These are phyloP conservation scores for Pythium rishiriense DNA, from an alignment of 352 stramenopile genomes.

Conservation along the genomic window DNA sequence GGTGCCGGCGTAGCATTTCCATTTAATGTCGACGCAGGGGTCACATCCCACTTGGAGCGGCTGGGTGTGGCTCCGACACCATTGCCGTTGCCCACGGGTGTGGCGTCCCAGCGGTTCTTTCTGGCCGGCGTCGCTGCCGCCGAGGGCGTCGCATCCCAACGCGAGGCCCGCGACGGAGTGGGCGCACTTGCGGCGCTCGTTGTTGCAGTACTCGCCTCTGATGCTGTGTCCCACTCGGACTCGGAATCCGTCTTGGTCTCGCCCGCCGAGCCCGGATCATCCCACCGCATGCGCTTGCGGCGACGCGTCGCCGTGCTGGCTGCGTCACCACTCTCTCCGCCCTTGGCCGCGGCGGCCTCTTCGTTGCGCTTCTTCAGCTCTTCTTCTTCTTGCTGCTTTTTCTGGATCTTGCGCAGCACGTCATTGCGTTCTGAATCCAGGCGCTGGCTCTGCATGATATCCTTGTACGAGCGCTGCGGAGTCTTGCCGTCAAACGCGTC, in stretches of 20 bases:
- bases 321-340: constrained; percentile 35
- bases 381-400: constrained; percentile 74
- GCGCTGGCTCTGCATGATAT: constrained; percentile 92
- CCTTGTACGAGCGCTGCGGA: constrained; percentile 78
- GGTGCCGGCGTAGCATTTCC: constrained; percentile 52
- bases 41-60: constrained; percentile 93
- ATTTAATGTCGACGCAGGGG: constrained; percentile 58
- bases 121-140: constrained; percentile 29
- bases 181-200: constrained; percentile 31
- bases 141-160: constrained; percentile 76
- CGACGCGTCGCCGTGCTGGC: constrained; percentile 40
- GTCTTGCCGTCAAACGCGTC: constrained; percentile 90
- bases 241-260: constrained; percentile 60
- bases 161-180: constrained; percentile 63
- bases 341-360: constrained; percentile 11
- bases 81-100: constrained; percentile 50
- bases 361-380: constrained; percentile 41
- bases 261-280: constrained; percentile 52
- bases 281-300: constrained; percentile 84
- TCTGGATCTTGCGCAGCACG: constrained; percentile 86
- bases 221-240: constrained; percentile 79
- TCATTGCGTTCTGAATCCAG: constrained; percentile 86
- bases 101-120: constrained; percentile 87
- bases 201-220: constrained; percentile 39
- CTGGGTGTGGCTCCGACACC: constrained; percentile 28